These are phyloP conservation scores for Posidonia oceanica DNA, from an alignment of 116 monocot genomes.

Conservation along the genomic window DNA sequence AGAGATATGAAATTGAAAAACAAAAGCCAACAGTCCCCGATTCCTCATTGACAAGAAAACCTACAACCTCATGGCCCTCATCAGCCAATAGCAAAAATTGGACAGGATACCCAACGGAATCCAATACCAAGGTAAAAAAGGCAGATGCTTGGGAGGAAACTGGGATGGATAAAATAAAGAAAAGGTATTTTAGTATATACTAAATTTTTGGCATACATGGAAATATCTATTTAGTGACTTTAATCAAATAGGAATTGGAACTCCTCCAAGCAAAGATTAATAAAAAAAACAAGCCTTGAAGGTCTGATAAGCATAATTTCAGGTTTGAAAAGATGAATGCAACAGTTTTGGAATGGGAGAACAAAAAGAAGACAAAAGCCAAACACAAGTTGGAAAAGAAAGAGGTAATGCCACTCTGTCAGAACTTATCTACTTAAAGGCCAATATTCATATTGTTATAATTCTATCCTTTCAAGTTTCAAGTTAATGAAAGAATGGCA, in stretches of 20 bases:
- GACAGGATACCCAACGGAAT: not conserved
- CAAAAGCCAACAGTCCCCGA: slow-evolving; percentile 6
- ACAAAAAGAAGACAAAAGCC: slow-evolving; percentile 38
- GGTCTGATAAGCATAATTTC: slow-evolving; percentile 2
- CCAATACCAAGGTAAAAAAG: not conserved
- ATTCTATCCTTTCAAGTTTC: too few relatives aligned
- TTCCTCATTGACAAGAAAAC: not conserved
- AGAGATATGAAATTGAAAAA: slow-evolving; percentile 4
- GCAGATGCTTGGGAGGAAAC: slow-evolving; percentile 11
- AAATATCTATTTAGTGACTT: not conserved
- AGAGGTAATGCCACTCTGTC: slow-evolving; percentile 22
- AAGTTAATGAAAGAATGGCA: too few relatives aligned
- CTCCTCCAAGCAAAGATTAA: not conserved
- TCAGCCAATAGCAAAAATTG: not conserved
- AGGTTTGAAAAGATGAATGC: slow-evolving; percentile 31
- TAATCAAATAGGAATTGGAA: not conserved
- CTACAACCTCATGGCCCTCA: not conserved
- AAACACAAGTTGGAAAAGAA: slow-evolving; percentile 27
- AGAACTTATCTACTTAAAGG: not conserved
- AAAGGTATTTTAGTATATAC: slow-evolving; percentile 4
- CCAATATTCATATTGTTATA: not conserved
- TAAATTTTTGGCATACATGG: not conserved
- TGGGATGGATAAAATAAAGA: slow-evolving; percentile 9
- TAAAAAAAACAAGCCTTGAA: not conserved
- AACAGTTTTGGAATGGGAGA: slow-evolving; percentile 49